Base-by-base conservation (phyloP, 2,329 filamentous ascomycete genomes). In the Fragosphaeria purpurea region DNA sequence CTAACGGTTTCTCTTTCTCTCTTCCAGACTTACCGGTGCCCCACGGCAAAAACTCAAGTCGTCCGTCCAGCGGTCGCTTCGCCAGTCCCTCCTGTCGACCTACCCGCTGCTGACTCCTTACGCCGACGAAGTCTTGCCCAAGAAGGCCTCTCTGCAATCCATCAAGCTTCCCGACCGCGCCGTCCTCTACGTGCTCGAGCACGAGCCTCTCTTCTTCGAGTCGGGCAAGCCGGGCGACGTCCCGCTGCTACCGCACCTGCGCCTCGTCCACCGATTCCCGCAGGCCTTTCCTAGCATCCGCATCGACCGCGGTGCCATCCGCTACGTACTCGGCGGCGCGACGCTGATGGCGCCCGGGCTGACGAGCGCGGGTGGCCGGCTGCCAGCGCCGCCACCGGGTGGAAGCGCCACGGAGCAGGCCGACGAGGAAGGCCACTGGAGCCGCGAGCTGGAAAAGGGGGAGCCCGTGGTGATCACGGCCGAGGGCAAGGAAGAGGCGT, bases 11-110 rank as follows among this genome's bases (percentile, higher is more conserved):
- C 22, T 22, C 22, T 22, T 22, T 22, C 22, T 22, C 22, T 22
- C 22, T 22, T 22, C 34, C 62, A 91, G 86, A 58, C 82, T 95
- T 66, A 73, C 82, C 61, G 72, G 84, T 32, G 81, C 85, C 58
- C 83, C 87, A 51, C 95, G 93, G 72, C 88, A 89, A 60, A 97
- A 97, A 76, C 88, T 97, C 69, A 98, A 97, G 73, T 96, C 91
- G 57, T 95, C 89, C 31, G 88, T 88, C 51, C 90, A 96, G 73
- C 87, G 93, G 63, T 80, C 75, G 57, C 83, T 98, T 61, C 87
- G 93, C 60, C 77, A 83, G 62, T 87, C 87, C 62, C 79, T 97
- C 58, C 74, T 93, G 57, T 77, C 88, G 53, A 86, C 86, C 48
- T 96, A 94, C 70, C 93, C 93, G 3, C 79, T 87, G 47, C 84